Percentiles rank a stretch among this genome's conserved stretches.
phyloP scores from a whole-genome alignment of 345 rosid genomes.

The Populus simonii region DNA sequence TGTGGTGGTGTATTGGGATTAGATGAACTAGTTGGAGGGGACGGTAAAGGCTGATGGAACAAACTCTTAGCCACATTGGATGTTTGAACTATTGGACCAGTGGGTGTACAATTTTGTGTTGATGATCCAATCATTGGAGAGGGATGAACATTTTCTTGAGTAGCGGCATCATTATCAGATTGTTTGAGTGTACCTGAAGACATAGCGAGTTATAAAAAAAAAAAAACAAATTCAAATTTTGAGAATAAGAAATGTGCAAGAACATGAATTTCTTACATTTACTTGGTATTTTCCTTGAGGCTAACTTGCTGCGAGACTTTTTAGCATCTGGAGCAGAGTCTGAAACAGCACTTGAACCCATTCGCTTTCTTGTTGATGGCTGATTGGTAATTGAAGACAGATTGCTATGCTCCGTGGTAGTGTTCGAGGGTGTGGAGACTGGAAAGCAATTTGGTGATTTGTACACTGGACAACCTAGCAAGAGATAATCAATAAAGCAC shows the following conservation, averaged over 20 bases:
- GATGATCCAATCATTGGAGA: conserved; percentile 24
- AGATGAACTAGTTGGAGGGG: conserved; percentile 45
- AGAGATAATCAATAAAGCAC: conserved; percentile 4
- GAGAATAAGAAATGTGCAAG: neutral
- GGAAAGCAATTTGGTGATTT: conserved; percentile 39
- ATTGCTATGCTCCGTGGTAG: conserved; percentile 17
- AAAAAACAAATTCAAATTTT: neutral
- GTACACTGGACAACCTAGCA: conserved; percentile 36
- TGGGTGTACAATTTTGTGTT: conserved; percentile 8
- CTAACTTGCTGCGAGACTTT: conserved; percentile 39
- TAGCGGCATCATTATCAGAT: conserved; percentile 16
- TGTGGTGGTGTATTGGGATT: conserved; percentile 66
- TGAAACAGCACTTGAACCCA: conserved; percentile 22
- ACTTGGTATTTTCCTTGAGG: conserved; percentile 25
- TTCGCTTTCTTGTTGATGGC: conserved; percentile 48
- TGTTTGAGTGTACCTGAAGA: conserved; percentile 1
- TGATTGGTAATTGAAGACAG: conserved; percentile 28
- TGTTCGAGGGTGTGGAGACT: conserved; percentile 31
- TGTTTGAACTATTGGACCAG: conserved; percentile 26
- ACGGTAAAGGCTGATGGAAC: conserved; percentile 42
- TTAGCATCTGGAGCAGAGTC: conserved; percentile 43
- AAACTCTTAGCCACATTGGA: conserved; percentile 68
- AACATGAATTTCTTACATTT: conserved; percentile 35
- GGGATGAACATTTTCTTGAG: conserved; percentile 20
- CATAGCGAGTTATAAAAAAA: neutral